These are phyloP conservation scores for Eudorina sp. DNA, from an alignment of 139 green algal genomes.

Conservation along the genomic window DNA sequence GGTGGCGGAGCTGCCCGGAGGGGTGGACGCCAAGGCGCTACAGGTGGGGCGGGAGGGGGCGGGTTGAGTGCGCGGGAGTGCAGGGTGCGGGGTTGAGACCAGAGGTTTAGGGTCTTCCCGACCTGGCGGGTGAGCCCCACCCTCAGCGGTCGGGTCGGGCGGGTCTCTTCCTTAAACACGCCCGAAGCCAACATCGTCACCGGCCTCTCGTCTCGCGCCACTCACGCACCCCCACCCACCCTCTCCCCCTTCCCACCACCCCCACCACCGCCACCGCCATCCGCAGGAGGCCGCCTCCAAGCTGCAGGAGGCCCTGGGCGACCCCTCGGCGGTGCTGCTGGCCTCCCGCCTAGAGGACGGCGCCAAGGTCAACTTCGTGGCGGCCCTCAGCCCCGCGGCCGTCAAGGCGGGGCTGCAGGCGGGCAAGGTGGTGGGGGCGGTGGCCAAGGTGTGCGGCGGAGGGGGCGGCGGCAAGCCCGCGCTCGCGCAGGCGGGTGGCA, in stretches of 20 bases:
- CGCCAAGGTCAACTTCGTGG: conserved; percentile 84
- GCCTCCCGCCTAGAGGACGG: conserved; percentile 49
- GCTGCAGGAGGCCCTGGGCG: conserved; percentile 75
- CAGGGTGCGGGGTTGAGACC: too few relatives aligned
- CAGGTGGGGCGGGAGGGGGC: conserved; percentile 14
- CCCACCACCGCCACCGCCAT: not conserved
- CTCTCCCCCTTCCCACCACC: not conserved
- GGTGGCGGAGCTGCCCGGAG: conserved; percentile 80
- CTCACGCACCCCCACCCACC: too few relatives aligned
- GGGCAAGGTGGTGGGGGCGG: conserved; percentile 86
- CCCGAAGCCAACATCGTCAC: too few relatives aligned
- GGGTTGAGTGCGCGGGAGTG: too few relatives aligned
- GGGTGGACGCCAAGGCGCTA: conserved; percentile 83
- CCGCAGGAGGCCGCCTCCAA: conserved; percentile 78
- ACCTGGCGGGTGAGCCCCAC: too few relatives aligned
- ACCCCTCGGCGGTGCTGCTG: conserved; percentile 85
- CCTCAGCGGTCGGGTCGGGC: too few relatives aligned
- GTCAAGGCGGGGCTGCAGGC: conserved; percentile 48
- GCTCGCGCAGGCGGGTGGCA: conserved; percentile 91
- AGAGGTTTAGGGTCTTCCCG: too few relatives aligned
- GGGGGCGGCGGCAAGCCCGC: conserved; percentile 91
- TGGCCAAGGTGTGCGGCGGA: conserved; percentile 93
- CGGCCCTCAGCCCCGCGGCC: conserved; percentile 65
- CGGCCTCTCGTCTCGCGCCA: not conserved
- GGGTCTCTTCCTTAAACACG: too few relatives aligned